Base-by-base conservation (phyloP, 2,329 filamentous ascomycete genomes). In the Colletotrichum karsti region DNA sequence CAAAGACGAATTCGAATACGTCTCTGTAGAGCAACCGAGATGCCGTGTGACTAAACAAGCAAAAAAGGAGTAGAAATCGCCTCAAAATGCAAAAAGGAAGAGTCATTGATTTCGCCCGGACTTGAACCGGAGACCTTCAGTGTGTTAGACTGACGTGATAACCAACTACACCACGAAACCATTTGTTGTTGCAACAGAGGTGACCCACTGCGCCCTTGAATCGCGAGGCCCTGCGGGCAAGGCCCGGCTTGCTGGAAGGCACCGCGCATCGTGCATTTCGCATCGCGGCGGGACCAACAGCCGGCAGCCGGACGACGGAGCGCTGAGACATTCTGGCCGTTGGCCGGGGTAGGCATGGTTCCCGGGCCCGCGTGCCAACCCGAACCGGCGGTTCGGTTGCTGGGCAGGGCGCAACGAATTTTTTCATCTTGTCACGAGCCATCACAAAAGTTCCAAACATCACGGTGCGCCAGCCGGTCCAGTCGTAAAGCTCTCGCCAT, bases 81-180 rank as follows among this genome's bases (percentile, higher is more conserved):
- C 3, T 35, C 12, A 13, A 35, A 35, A 12, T 4, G 33, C 33
- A 20, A 7, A 3, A n/a, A 12, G 4, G 15, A 20, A 46, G 5
- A 5, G 3, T 2, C 6, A 3, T 39, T 66, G 60, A 68, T 68
- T 61, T 65, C 63, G 65, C 65, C 65, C 61, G 65, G 65, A 59
- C 65, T 68, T 65, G 60, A 68, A 68, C 65, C 65, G 65, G 65
- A 68, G 65, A 68, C 65, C 65, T 68, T 68, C 65, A 68, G 65
- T 59, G 65, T 77, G 80, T 82, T 83, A 82, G 79, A 82, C 80
- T 82, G 79, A 82, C 77, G 81, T 82, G 81, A 82, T 82, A 82
- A 82, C 80, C 81, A 82, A 82, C 81, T 77, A 77, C 75, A 76
- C 77, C 80, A 63, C 85, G 83, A 65, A 61, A 68, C 65, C 65